Conservation (phyloP, 1,284 basidiomycete genomes). For the Sutorius eximius region DNA sequence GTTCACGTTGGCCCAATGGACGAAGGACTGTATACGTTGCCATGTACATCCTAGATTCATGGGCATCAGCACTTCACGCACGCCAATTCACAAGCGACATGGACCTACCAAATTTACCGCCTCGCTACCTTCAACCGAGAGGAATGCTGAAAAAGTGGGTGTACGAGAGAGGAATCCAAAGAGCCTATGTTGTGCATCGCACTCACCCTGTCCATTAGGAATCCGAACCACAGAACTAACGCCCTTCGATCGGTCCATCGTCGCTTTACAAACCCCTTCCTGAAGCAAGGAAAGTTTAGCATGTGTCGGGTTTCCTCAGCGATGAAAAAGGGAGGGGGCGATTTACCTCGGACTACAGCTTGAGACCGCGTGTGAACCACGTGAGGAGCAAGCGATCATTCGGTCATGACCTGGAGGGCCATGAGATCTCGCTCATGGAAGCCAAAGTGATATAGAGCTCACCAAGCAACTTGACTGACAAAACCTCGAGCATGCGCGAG, state of each 20-base stretch:
- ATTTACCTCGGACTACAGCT: conserved; percentile 72
- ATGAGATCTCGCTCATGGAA: neutral
- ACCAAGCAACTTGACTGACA: conserved; percentile 79
- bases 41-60: conserved; percentile 49
- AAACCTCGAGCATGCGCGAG: conserved; percentile 75
- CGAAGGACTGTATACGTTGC: conserved; percentile 37
- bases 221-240: conserved; percentile 74
- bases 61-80: conserved; percentile 1
- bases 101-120: conserved; percentile 50
- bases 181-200: neutral
- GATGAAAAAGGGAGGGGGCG: conserved; percentile 10
- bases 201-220: conserved; percentile 59
- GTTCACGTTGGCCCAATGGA: neutral
- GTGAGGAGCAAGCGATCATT: conserved; percentile 62
- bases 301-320: neutral
- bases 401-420: conserved; percentile 53
- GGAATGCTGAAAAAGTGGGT: conserved; percentile 14
- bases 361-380: conserved; percentile 65
- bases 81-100: neutral
- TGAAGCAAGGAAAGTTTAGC: conserved; percentile 25
- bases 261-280: conserved; percentile 72
- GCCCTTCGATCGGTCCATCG: conserved; percentile 58
- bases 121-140: conserved; percentile 52
- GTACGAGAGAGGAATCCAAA: conserved; percentile 22
- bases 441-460: neutral